A percentile compares a stretch with the other conserved stretches of the same genome.
phyloP scores from a whole-genome alignment of 768 basidiomycete genomes.

The Mrakia frigida region DNA sequence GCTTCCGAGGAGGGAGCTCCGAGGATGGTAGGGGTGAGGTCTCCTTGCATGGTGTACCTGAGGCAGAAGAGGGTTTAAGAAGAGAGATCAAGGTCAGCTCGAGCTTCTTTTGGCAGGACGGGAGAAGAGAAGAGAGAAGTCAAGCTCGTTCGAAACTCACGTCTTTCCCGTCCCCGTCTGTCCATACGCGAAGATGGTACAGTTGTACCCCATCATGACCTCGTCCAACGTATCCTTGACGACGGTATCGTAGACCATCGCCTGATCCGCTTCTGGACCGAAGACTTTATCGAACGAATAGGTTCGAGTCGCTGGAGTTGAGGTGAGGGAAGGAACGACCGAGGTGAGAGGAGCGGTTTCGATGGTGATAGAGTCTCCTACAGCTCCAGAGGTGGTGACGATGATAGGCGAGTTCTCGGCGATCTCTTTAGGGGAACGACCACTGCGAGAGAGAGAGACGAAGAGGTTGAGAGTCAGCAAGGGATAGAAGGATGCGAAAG shows the following conservation, averaged over 20 bases:
- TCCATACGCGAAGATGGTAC: slow-evolving; percentile 87
- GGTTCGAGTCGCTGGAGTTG: slow-evolving; percentile 47
- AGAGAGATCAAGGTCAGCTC: slow-evolving; percentile 7
- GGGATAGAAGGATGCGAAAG: background rate
- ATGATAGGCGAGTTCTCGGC: slow-evolving; percentile 82
- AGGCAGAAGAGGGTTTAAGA: background rate
- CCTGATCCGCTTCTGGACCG: slow-evolving; percentile 94
- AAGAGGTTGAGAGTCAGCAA: background rate
- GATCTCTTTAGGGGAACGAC: slow-evolving; percentile 75
- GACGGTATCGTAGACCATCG: slow-evolving; percentile 87
- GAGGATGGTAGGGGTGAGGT: slow-evolving; percentile 59
- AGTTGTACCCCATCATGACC: slow-evolving; percentile 93
- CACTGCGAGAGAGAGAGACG: slow-evolving; percentile 35
- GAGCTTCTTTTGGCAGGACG: background rate
- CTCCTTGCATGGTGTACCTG: slow-evolving; percentile 94
- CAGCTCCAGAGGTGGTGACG: slow-evolving; percentile 69
- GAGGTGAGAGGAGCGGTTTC: slow-evolving; percentile 53
- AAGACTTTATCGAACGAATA: slow-evolving; percentile 95
- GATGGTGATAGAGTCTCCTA: slow-evolving; percentile 69
- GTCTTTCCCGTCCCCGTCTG: slow-evolving; percentile 99
- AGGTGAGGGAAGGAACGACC: slow-evolving; percentile 38
- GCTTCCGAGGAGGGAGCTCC: slow-evolving; percentile 83
- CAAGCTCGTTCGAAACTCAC: slow-evolving; percentile 50
- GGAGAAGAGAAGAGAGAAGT: slow-evolving; percentile 1
- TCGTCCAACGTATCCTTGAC: slow-evolving; percentile 88